Conservation (phyloP, 345 rosid genomes). For the Pugionium dolabratum region DNA sequence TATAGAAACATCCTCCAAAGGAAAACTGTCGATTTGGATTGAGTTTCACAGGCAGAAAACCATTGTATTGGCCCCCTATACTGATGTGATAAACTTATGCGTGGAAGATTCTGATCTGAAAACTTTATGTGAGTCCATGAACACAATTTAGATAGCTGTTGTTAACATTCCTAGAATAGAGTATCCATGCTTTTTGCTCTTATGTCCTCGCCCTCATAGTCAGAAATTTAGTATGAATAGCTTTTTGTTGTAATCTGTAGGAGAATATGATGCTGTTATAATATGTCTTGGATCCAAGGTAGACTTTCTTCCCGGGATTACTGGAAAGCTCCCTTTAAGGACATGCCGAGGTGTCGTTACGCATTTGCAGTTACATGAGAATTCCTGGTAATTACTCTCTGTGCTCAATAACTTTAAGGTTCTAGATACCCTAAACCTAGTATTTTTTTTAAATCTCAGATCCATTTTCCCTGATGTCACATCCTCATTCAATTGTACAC, state of each 20-base stretch:
- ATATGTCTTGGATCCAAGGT: constrained; percentile 86
- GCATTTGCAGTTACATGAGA: constrained; percentile 57
- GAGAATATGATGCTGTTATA: constrained; percentile 73
- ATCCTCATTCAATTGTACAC: not conserved
- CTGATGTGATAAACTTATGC: constrained; percentile 6
- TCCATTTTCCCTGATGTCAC: not conserved
- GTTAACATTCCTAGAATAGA: not conserved
- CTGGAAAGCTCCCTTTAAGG: constrained; percentile 85
- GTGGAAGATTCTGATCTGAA: not conserved
- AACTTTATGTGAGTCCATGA: not conserved
- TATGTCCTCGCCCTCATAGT: not conserved
- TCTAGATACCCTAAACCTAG: constrained; percentile 1
- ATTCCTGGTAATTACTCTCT: constrained; percentile 45
- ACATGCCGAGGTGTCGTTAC: constrained; percentile 86
- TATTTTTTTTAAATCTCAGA: not conserved
- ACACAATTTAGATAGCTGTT: not conserved
- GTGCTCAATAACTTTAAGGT: not conserved
- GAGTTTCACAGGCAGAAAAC: not conserved
- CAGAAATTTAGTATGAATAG: constrained; percentile 9
- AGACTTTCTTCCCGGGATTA: constrained; percentile 63
- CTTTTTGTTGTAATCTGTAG: constrained; percentile 36
- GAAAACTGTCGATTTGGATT: not conserved
- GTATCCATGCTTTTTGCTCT: constrained; percentile 1
- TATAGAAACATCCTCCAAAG: constrained; percentile 6
- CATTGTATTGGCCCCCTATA: not conserved